Evolutionary conservation across 2,329 filamentous ascomycete species (phyloP), one percentile per base, ranked within the genome.

Genomic region (Microdochium bolleyi): DNA sequence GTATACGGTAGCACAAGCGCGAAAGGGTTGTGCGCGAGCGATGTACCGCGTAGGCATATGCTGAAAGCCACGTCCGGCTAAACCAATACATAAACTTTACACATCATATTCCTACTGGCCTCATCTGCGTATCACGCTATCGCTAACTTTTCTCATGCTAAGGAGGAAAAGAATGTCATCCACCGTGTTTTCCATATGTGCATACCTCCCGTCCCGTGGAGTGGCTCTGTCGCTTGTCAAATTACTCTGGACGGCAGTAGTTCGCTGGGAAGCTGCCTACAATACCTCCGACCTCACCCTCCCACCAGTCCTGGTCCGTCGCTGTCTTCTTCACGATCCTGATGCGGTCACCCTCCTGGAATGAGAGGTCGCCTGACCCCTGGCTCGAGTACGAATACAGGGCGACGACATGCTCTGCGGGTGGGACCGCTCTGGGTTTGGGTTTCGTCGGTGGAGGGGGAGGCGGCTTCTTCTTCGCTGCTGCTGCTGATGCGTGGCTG

Each of bases 291-390:
- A 92, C 57, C 67, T 94, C 88, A 13, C 89, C 89, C 56, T 89
- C 81, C 89, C 89, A 95, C 89, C 89, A 95, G 64, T 94, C 89
- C 69, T 94, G 87, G 22, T 83, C 85, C 56, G 85, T 90, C 7
- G 82, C 79, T 2, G 89, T 94, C 72, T 87, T 89, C 72, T 88
- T 88, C 30, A 91, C 64, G 3, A 95, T 84, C 48, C 77, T 81
- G 60, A 95, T 95, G 50, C 79, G 76, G 62, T 94, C 89, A 2
- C 89, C 89, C 66, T 92, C 87, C 27, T 75, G 75, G 64, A 95
- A 95, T 2, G 77, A 77, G 51, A 95, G 65, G 65, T 95, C 89
- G 0, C 87, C 88, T 1, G 72, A 67, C 7, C 78, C 80, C 62
- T 91, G 83, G 0, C 86, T 88, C 1, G 77, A 75, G 64, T 91